Conservation (phyloP, 2,329 filamentous ascomycete genomes). For the Colletotrichum sp. region DNA sequence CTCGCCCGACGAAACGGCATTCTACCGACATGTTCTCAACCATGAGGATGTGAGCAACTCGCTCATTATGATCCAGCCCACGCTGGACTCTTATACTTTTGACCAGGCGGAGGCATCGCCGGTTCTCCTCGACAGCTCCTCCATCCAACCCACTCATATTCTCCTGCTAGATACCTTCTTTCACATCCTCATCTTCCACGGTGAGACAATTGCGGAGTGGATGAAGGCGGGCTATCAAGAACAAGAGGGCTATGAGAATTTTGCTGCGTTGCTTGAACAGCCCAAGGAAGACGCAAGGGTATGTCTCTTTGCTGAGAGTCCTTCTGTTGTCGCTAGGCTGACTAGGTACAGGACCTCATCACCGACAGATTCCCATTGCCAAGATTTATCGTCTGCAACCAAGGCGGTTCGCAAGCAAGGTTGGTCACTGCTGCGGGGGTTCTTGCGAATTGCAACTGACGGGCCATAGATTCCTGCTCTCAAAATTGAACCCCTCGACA, state of each 20-base stretch:
- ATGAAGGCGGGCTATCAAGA: conserved; percentile 97
- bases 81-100: conserved; percentile 88
- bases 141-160: conserved; percentile 92
- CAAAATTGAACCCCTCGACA: conserved; percentile 96
- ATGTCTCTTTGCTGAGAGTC: conserved; percentile 39
- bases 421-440: background rate
- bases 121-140: conserved; percentile 94
- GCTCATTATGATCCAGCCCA: conserved; percentile 98
- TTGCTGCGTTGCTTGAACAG: conserved; percentile 83
- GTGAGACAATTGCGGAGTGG: conserved; percentile 98
- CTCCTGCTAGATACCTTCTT: conserved; percentile 98
- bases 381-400: conserved; percentile 97
- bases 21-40: conserved; percentile 95
- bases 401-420: conserved; percentile 89
- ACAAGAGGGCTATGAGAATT: conserved; percentile 98
- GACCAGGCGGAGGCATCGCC: conserved; percentile 76
- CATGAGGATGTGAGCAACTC: conserved; percentile 98
- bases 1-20: conserved; percentile 98
- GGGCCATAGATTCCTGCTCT: conserved; percentile 79
- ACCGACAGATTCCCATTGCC: conserved; percentile 97
- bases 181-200: conserved; percentile 99
- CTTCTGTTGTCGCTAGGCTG: conserved; percentile 7
- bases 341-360: conserved; percentile 77
- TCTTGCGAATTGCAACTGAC: background rate
- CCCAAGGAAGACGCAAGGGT: conserved; percentile 97